Base-by-base conservation (phyloP, 2,329 filamentous ascomycete genomes). In the Pestalotiopsis sp. region DNA sequence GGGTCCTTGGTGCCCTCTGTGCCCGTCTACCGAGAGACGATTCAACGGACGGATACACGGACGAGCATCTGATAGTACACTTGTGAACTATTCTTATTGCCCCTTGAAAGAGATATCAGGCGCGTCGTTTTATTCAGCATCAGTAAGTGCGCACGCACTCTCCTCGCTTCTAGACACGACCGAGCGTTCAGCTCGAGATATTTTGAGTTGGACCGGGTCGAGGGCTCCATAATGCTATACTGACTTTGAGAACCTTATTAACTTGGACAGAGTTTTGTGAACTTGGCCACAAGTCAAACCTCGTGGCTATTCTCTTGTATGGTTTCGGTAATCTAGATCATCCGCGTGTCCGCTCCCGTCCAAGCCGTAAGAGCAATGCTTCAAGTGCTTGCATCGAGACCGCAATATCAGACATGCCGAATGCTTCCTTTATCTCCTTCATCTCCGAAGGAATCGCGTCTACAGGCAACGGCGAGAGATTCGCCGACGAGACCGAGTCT, bases 181-280 rank as follows among this genome's bases (percentile, higher is more conserved):
- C 45, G 45, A 52, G 2, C 45, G 20, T 52, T n/a, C 45, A 52
- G 45, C 17, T 52, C 45, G 14, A 52, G 17, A 52, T 20, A 23
- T 52, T 31, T 66, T 66, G 63, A 49, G 63, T 62, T 62, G 27
- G 38, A 20, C 63, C 63, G 63, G 45, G 63, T 66, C 41, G 25
- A n/a, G 20, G 36, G 57, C 45, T 45, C 63, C 63, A 56, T n/a
- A 52, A 52, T 52, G 14, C 20, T 52, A n/a, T 23, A 52, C 45
- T 52, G 45, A 52, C 14, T 52, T 20, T 20, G 14, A 36, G 57
- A 59, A 59, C 57, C 57, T 59, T 25, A 27, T 7, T 11, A 59
- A 59, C 17, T 59, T n/a, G 27, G 57, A 59, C 57, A 14, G 25
- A 27, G 57, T 59, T 36, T 14, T 23, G 57, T 36, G 14, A 27